These are phyloP conservation scores for Penicillium sp. DNA, from an alignment of 2,329 filamentous ascomycete genomes.

Conservation along the genomic window DNA sequence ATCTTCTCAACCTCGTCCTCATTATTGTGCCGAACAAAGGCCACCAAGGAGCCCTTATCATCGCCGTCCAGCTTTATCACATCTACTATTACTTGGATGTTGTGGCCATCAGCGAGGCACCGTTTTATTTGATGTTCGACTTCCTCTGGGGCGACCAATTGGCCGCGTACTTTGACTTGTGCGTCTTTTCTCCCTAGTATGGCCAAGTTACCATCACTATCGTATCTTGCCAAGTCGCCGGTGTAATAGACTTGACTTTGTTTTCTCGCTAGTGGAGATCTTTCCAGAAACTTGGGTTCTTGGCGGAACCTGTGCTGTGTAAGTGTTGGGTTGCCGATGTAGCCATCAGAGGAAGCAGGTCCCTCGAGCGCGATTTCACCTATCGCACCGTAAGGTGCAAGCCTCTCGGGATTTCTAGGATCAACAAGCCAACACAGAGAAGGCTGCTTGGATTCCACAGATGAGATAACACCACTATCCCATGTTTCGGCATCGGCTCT, in stretches of 20 bases:
- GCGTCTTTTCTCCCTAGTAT: conserved; percentile 31
- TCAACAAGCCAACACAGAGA: conserved; percentile 9
- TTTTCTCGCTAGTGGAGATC: conserved; percentile 46
- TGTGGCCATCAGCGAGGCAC: neutral
- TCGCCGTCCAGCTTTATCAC: neutral
- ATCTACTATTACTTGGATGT: neutral
- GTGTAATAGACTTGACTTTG: conserved; percentile 49
- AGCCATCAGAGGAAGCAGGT: conserved; percentile 24
- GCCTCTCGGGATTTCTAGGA: neutral
- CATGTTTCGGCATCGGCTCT: conserved; percentile 13
- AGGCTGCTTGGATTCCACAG: neutral
- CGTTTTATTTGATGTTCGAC: conserved; percentile 21
- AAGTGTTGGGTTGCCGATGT: conserved; percentile 23
- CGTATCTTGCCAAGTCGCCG: conserved; percentile 30
- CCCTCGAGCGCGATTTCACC: conserved; percentile 43
- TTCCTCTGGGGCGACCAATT: conserved; percentile 32
- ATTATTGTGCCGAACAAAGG: conserved; percentile 1
- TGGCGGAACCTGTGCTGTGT: conserved; percentile 23
- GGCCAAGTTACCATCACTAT: conserved; percentile 24
- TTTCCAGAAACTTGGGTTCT: conserved; percentile 27
- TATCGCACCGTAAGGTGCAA: conserved; percentile 33
- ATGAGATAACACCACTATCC: neutral
- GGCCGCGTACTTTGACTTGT: conserved; percentile 33
- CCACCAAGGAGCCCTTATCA: neutral
- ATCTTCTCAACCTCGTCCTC: neutral